Percentiles rank a stretch among this genome's conserved stretches.
These are phyloP conservation scores for Rhizopogon vesiculosus DNA, from an alignment of 768 basidiomycete species.

Conservation along the genomic window DNA sequence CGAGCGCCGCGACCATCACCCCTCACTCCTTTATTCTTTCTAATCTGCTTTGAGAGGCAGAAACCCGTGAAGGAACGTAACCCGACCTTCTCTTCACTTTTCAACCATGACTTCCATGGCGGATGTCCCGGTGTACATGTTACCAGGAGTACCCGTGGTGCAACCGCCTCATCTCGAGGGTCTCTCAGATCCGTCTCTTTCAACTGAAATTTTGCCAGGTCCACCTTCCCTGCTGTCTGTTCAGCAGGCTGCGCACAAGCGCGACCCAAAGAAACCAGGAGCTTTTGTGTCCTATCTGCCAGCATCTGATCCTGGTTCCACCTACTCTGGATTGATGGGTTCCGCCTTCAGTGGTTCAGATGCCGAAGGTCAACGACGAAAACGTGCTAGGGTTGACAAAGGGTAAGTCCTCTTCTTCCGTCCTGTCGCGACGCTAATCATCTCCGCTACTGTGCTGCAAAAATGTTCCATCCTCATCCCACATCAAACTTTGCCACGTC, in stretches of 20 bases:
- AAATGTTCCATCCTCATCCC: conserved; percentile 23
- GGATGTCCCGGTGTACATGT: conserved; percentile 62
- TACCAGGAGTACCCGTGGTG: conserved; percentile 65
- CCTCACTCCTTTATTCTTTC: conserved; percentile 11
- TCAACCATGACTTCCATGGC: conserved; percentile 67
- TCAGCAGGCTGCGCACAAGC: conserved; percentile 67
- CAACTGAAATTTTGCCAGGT: conserved; percentile 88
- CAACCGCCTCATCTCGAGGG: conserved; percentile 82
- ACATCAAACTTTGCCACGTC: conserved; percentile 6
- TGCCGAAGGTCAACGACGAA: conserved; percentile 61
- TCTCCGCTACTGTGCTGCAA: conserved; percentile 10
- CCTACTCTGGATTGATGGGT: conserved; percentile 74
- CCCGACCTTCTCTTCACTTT: conserved; percentile 20
- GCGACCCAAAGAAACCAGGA: conserved; percentile 76
- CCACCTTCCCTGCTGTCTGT: conserved; percentile 72
- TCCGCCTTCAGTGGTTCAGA: conserved; percentile 55
- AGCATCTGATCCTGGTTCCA: conserved; percentile 81
- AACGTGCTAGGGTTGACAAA: conserved; percentile 71
- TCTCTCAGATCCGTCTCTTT: conserved; percentile 61
- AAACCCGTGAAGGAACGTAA: neutral
- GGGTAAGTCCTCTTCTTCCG: conserved; percentile 44
- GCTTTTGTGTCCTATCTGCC: conserved; percentile 76
- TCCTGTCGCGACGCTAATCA: conserved; percentile 9
- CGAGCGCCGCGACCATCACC: conserved; percentile 16
- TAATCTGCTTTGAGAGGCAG: conserved; percentile 15